Percentiles rank a stretch among this genome's conserved stretches.
Evolutionary conservation across 495 filamentous ascomycete species (phyloP).

Genomic region (Neurospora sp.): DNA sequence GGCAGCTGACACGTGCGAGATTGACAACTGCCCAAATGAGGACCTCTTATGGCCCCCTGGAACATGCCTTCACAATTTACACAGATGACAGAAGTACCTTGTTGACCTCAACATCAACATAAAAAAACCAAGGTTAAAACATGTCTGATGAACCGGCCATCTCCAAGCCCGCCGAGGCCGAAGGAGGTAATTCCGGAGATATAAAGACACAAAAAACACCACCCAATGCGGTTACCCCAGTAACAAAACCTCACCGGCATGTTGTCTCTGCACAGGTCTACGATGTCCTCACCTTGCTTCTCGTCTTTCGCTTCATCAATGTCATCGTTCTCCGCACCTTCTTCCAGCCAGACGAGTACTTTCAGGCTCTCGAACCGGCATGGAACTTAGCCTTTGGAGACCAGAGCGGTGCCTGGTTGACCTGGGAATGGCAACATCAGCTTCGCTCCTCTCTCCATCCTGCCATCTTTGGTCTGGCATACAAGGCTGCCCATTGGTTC

Average conservation of each 20-base stretch:
- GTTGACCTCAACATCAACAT: not conserved
- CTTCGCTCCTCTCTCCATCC: constrained; percentile 92
- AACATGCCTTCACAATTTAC: not conserved
- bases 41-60: not conserved
- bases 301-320: constrained; percentile 75
- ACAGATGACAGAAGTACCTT: not conserved
- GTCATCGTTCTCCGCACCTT: constrained; percentile 81
- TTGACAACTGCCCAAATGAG: not conserved
- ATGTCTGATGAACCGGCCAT: not conserved
- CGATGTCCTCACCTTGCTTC: constrained; percentile 52
- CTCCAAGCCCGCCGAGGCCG: not conserved
- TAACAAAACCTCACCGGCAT: constrained; percentile 14
- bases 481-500: constrained; percentile 49
- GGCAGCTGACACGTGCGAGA: not conserved
- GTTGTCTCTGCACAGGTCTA: constrained; percentile 20
- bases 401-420: constrained; percentile 78
- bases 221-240: not conserved
- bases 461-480: constrained; percentile 67
- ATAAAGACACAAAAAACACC: not conserved
- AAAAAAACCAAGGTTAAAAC: not conserved
- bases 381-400: constrained; percentile 81
- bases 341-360: constrained; percentile 99
- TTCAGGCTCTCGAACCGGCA: constrained; percentile 90
- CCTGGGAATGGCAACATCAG: constrained; percentile 95
- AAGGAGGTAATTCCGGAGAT: not conserved